These are phyloP conservation scores for Endocarpon pusillum DNA, from an alignment of 495 filamentous ascomycete species.

Conservation along the genomic window DNA sequence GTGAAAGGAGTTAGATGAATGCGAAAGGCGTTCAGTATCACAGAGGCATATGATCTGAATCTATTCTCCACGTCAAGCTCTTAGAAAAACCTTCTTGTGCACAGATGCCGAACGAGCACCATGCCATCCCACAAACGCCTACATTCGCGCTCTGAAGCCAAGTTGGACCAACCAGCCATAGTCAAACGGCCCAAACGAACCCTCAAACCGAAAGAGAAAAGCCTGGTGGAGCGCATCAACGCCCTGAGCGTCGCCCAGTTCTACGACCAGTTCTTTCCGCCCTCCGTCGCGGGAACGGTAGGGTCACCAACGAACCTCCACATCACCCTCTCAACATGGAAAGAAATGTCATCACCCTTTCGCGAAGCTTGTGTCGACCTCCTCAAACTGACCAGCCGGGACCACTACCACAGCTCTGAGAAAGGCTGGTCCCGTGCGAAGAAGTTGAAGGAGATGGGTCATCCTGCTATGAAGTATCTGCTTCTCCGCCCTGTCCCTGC, in stretches of 20 bases:
- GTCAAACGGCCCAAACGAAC: not conserved
- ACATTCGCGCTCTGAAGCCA: too few species aligned
- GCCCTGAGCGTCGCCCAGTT: conserved; percentile 20
- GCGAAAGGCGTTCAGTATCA: too few species aligned
- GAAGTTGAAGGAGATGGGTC: conserved; percentile 61
- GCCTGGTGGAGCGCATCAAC: conserved; percentile 25
- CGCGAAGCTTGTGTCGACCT: conserved; percentile 52
- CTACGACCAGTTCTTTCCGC: conserved; percentile 4
- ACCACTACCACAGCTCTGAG: conserved; percentile 46
- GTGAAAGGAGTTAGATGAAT: too few species aligned
- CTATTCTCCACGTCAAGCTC: too few species aligned
- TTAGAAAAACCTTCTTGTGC: too few species aligned
- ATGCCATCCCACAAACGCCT: too few species aligned
- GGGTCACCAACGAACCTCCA: conserved; percentile 1
- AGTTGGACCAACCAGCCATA: too few species aligned
- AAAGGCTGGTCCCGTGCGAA: conserved; percentile 50
- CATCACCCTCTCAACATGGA: conserved; percentile 29
- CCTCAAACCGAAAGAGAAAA: conserved; percentile 2
- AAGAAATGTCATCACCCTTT: conserved; percentile 30
- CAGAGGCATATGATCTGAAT: too few species aligned
- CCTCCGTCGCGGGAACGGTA: not conserved
- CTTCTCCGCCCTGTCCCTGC: conserved; percentile 27
- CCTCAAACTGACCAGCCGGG: conserved; percentile 48
- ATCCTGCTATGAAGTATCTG: conserved; percentile 51
- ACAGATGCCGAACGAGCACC: too few species aligned